Percentiles rank a stretch among this genome's conserved stretches.
Conservation (phyloP, 108 stramenopile genomes). For the Schizochytrium sp. region DNA sequence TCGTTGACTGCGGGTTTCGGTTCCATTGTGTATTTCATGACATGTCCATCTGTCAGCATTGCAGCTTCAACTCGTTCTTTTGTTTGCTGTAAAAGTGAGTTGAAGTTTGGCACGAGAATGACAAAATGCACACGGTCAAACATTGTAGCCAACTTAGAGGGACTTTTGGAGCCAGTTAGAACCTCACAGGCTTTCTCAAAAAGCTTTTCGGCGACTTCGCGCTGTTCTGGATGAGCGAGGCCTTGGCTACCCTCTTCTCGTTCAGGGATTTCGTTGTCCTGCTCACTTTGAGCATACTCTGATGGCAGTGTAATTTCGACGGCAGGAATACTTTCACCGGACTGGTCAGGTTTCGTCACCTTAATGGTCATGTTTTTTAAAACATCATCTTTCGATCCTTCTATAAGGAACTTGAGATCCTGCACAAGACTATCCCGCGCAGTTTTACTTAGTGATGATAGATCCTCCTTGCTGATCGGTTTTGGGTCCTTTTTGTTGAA, state of each 20-base stretch:
- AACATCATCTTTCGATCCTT: no score
- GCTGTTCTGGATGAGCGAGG: slow-evolving; percentile 24
- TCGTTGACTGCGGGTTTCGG: not conserved
- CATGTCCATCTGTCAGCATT: not conserved
- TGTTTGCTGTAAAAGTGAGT: not conserved
- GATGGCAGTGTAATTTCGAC: no score
- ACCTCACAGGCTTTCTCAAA: not conserved
- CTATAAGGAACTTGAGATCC: no score
- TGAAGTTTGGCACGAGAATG: not conserved
- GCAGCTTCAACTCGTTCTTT: not conserved
- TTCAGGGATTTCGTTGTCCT: no score
- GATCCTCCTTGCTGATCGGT: no score
- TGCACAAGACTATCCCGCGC: no score
- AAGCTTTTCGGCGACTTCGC: slow-evolving; percentile 2
- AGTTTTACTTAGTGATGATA: no score
- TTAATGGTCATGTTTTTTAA: no score
- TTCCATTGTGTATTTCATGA: not conserved
- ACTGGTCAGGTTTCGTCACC: no score
- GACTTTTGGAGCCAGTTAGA: not conserved
- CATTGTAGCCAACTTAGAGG: not conserved
- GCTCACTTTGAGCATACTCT: no score
- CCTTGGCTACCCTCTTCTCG: not conserved
- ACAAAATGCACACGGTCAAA: not conserved
- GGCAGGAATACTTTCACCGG: no score
- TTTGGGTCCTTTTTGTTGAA: no score